Evolutionary conservation across 768 basidiomycete species (phyloP).

Genomic region (Tephrocybe sp.): DNA sequence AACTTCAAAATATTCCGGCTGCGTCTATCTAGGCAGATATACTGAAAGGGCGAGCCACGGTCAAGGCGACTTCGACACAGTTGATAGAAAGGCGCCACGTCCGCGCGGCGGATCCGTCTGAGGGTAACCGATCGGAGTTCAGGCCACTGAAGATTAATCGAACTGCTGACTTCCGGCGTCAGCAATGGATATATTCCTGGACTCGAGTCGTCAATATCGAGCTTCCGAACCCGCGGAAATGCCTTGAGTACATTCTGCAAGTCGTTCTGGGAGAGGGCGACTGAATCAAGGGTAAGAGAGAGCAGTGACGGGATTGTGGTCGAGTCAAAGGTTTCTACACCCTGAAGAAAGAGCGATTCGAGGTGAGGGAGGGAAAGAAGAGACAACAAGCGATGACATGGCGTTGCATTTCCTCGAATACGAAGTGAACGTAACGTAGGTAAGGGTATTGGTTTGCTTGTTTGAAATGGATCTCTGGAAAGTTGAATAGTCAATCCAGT

Average conservation of each 20-base stretch:
- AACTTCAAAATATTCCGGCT: conserved; percentile 32
- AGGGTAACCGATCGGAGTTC: conserved; percentile 31
- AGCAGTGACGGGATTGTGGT: conserved; percentile 30
- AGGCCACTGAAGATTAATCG: conserved; percentile 28
- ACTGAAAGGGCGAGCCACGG: conserved; percentile 17
- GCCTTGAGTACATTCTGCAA: conserved; percentile 30
- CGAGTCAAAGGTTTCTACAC: conserved; percentile 33
- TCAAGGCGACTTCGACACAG: conserved; percentile 26
- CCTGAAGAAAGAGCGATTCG: conserved; percentile 32
- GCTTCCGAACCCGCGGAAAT: conserved; percentile 31
- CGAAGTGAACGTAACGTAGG: conserved; percentile 38
- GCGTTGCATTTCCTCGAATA: conserved; percentile 33
- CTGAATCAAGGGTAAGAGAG: conserved; percentile 31
- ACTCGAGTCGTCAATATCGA: conserved; percentile 33
- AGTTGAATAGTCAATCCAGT: conserved; percentile 35
- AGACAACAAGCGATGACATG: conserved; percentile 32
- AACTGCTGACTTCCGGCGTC: conserved; percentile 10
- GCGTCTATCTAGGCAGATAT: conserved; percentile 34
- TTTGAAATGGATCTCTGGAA: conserved; percentile 29
- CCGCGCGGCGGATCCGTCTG: conserved; percentile 28
- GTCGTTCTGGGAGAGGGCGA: conserved; percentile 30
- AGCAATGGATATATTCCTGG: conserved; percentile 30
- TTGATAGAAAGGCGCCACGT: conserved; percentile 29
- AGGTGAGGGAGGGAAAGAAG: conserved; percentile 35
- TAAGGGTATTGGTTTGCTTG: conserved; percentile 28